A percentile compares a stretch with the other conserved stretches of the same genome.
These are phyloP conservation scores for Paramecium sonneborni DNA, from an alignment of 73 alveolate genomes.

Conservation along the genomic window DNA sequence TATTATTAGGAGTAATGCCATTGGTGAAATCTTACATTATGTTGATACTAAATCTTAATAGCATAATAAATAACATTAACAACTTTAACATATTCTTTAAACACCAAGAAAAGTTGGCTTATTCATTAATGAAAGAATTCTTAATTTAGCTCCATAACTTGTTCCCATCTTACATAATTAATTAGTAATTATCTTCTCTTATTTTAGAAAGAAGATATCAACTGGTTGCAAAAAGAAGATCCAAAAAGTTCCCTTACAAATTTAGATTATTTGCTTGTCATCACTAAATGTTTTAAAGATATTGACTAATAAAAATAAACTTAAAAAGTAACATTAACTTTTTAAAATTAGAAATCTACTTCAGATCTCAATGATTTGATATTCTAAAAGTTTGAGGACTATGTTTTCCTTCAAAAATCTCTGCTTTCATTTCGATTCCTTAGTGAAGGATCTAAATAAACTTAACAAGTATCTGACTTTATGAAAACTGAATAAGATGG, in stretches of 20 bases:
- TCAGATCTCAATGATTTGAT: not conserved
- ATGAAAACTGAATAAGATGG: slow-evolving; percentile 15
- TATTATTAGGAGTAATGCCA: not conserved
- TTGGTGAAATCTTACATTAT: slow-evolving; percentile 42
- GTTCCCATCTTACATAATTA: slow-evolving; percentile 28
- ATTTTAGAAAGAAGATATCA: slow-evolving; percentile 29
- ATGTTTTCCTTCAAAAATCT: not conserved
- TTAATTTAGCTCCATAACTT: slow-evolving; percentile 34
- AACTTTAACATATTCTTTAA: not conserved
- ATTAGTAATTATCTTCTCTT: not conserved
- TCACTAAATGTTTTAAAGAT: slow-evolving; percentile 23
- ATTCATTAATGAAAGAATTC: slow-evolving; percentile 8
- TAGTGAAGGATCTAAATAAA: not conserved
- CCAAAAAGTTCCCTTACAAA: not conserved
- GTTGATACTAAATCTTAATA: not conserved
- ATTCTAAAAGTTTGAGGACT: slow-evolving; percentile 30
- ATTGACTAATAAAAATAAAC: not conserved
- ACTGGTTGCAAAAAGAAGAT: slow-evolving; percentile 20
- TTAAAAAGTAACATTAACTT: not conserved
- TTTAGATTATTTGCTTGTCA: not conserved
- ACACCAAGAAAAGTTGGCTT: slow-evolving; percentile 11
- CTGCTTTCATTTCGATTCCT: not conserved
- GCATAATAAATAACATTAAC: not conserved
- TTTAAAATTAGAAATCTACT: not conserved
- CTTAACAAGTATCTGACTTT: not conserved